Evolutionary conservation across 192 early-diverging fungal species (phyloP), one percentile per base, ranked within the genome.

Genomic region (Linnemannia schmuckeri): DNA sequence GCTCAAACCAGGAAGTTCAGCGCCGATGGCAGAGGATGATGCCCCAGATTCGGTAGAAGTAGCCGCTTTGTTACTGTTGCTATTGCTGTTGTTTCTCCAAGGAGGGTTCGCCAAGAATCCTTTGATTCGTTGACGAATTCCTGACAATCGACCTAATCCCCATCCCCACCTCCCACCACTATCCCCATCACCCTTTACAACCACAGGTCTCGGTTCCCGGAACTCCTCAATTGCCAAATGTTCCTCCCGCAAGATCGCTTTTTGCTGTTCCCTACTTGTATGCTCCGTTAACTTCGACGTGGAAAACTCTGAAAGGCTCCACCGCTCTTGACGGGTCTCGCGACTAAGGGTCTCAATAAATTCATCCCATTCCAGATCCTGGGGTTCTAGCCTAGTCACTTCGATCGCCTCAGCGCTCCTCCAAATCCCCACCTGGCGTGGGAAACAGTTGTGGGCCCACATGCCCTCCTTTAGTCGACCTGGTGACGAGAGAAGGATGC

Each of bases 381-480:
- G 70, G 1, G 75, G 75, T 0, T 42, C 68, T 1, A 81, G 37
- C 0, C 33, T 52, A 5, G 79, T 80, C 10, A 86, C 79, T 35
- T 86, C 69, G 17, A 86, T 86, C 8, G 83, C 83, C n/a, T 80
- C 78, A 4, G 68, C 52, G 6, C 83, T 63, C 12, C 83, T 38
- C 83, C 83, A 86, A 9, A 77, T 12, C 2, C 83, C 83, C 3
- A 86, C 57, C 46, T 77, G 54, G 3, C 70, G 66, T 13, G 79
- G 77, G 49, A 54, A 75, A 75, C 47, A 75, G 18, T 75, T 54
- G 37, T 38, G 40, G 6, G 37, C 35, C 33, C 52, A 55, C 1
- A 12, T 20, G 42, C 15, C 33, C 22, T 44, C 27, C 42, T 77
- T 77, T 2, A 38, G 57, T 38, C 42, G 38, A n/a, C 75, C 75